Base-by-base conservation (phyloP, 1,284 basidiomycete genomes). In the Sporisorium iseilematis-ciliati region DNA sequence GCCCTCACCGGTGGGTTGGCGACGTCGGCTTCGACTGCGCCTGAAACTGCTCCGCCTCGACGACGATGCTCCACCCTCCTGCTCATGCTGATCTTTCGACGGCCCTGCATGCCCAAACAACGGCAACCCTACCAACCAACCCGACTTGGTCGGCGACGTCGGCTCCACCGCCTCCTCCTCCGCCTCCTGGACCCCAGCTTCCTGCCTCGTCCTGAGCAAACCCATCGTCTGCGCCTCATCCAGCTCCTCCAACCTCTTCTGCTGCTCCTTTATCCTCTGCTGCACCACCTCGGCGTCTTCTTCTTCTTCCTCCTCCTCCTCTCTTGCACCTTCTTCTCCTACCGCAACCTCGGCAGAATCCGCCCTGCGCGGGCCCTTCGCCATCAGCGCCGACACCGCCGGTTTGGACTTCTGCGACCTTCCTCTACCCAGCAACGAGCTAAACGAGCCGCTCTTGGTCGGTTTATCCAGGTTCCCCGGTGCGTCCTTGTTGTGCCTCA, bases 181-280 rank as follows among this genome's bases (percentile, higher is more conserved):
- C 0, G 63, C 66, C 26, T 75, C 72, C 42, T 75, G 58, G n/a
- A 75, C 58, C 6, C 72, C 66, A 0, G 63, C 66, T 33, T 75
- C 72, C 42, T 75, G 58, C 53, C 69, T 66, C 8, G 66, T 75
- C 16, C 66, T 58, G 6, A 70, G 53, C 25, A 77, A 53, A 0
- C 70, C 75, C 1, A 62, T 29, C 10, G 57, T 73, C 55, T 77
- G 75, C 4, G 70, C 70, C 41, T 73, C 57, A 41, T 77, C 75
- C 11, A 77, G 40, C 2, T 73, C 69, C 21, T 77, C 70, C 20
- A 77, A 33, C 18, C 66, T 43, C 33, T 68, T 65, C 31, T 68
- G 62, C 46, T 67, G 63, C 4, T 72, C 65, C 20, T 29, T 59
- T 43, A 76, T 71, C 20, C 61, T 57, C n/a, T 67, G 57, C n/a